These are phyloP conservation scores for Pontederia paniculata DNA, from an alignment of 176 grass and related monocot species.

Conservation along the genomic window DNA sequence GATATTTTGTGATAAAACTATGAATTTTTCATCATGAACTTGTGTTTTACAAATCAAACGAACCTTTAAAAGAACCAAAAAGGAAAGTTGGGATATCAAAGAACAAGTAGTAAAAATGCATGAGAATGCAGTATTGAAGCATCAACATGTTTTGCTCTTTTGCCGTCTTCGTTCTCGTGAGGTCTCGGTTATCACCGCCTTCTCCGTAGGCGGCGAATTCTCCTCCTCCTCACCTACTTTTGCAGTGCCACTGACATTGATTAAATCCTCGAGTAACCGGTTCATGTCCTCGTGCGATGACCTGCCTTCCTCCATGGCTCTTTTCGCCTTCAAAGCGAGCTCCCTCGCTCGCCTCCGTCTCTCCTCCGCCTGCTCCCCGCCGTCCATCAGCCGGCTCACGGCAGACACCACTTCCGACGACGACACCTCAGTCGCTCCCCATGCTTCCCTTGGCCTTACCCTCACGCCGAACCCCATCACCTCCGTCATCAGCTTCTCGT, in stretches of 20 bases:
- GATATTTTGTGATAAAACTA: no score
- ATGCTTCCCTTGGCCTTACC: neutral
- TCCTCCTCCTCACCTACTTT: no score
- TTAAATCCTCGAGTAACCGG: neutral
- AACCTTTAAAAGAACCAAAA: no score
- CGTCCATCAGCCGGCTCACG: neutral
- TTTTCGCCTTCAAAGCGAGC: neutral
- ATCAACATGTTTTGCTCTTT: no score
- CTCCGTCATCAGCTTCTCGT: constrained; percentile 7
- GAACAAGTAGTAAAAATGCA: no score
- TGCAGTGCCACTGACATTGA: neutral
- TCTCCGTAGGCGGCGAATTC: no score
- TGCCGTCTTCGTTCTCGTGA: no score
- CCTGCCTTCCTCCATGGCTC: constrained; percentile 1
- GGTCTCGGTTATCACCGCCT: no score
- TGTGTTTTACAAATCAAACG: no score
- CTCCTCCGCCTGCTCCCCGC: neutral
- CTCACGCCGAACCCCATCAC: neutral
- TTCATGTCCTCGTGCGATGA: neutral
- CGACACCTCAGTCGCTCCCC: neutral
- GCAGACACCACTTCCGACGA: neutral
- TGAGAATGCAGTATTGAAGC: no score
- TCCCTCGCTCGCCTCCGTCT: constrained; percentile 4
- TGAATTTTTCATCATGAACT: no score
- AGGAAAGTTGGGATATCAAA: no score